Evolutionary conservation across 2,329 filamentous ascomycete species (phyloP).

Genomic region (Saccharata proteae): DNA sequence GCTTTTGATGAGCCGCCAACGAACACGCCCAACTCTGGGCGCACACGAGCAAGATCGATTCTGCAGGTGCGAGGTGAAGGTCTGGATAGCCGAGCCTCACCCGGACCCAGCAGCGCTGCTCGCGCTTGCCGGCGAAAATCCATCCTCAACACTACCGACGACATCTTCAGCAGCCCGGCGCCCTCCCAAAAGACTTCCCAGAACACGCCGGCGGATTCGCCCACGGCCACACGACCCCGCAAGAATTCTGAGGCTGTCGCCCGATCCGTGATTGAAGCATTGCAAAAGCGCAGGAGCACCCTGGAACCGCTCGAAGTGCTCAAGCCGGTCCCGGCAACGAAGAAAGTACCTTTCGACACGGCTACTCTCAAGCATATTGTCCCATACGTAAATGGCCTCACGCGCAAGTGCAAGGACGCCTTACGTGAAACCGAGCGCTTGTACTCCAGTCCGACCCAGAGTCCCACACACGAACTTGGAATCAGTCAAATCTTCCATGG

Average conservation of each 20-base stretch:
- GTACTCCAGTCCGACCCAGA: constrained; percentile 31
- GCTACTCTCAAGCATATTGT: constrained; percentile 52
- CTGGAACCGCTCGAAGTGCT: constrained; percentile 16
- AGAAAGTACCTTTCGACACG: constrained; percentile 55
- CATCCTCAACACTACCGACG: constrained; percentile 19
- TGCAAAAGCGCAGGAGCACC: constrained; percentile 37
- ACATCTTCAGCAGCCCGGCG: constrained; percentile 24
- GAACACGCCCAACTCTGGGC: constrained; percentile 1
- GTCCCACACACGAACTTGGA: constrained; percentile 21
- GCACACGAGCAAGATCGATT: constrained; percentile 1
- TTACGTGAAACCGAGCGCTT: constrained; percentile 36
- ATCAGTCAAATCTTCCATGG: constrained; percentile 20
- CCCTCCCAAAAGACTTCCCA: constrained; percentile 16
- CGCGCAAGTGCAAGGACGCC: constrained; percentile 35
- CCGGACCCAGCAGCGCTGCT: neutral
- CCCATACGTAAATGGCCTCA: constrained; percentile 36
- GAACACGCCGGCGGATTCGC: constrained; percentile 18
- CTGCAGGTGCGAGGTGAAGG: constrained; percentile 4
- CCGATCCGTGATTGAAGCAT: constrained; percentile 49
- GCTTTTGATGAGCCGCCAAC: constrained; percentile 39
- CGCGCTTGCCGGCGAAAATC: constrained; percentile 16
- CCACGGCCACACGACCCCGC: constrained; percentile 31
- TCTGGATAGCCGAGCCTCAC: constrained; percentile 4
- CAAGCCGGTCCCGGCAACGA: constrained; percentile 21
- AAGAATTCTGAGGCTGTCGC: constrained; percentile 47